phyloP scores from a whole-genome alignment of 208 protist species.

The Herpetomonas samuelpessoai region DNA sequence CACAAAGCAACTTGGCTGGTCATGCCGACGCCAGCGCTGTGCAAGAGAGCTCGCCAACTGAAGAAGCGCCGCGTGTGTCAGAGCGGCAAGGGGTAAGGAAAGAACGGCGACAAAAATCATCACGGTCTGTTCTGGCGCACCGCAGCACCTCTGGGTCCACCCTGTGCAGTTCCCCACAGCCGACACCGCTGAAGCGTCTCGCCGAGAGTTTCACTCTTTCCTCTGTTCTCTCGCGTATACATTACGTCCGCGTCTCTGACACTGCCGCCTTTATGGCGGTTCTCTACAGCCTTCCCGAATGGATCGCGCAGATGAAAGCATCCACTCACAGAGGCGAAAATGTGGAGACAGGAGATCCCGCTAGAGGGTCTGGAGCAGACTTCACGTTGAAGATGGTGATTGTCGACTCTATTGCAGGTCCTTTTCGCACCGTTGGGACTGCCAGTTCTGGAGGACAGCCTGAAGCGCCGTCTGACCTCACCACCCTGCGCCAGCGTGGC shows the following conservation, averaged over 20 bases:
- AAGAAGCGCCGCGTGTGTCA: background rate
- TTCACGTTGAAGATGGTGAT: no score
- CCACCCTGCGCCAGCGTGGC: conserved; percentile 33
- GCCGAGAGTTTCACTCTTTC: conserved; percentile 53
- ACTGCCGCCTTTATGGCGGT: conserved; percentile 1
- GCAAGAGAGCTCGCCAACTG: no score
- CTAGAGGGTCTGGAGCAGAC: conserved; percentile 30
- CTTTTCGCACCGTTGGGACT: no score
- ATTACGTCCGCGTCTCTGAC: conserved; percentile 34
- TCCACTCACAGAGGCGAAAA: no score
- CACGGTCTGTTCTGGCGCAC: no score
- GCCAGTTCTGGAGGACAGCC: no score
- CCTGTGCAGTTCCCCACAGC: no score
- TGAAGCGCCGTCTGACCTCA: conserved; percentile 5
- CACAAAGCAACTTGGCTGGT: no score
- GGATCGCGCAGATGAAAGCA: no score
- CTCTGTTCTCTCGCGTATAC: conserved; percentile 56
- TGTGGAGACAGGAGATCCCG: no score
- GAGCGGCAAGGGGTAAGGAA: no score
- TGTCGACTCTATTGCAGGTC: background rate
- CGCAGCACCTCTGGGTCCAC: conserved; percentile 46
- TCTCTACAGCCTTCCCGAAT: conserved; percentile 81
- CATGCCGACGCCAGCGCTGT: background rate
- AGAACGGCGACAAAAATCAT: no score
- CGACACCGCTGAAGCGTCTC: conserved; percentile 69